Base-by-base conservation (phyloP, 2,329 filamentous ascomycete genomes). In the Cladosporium colombiae region DNA sequence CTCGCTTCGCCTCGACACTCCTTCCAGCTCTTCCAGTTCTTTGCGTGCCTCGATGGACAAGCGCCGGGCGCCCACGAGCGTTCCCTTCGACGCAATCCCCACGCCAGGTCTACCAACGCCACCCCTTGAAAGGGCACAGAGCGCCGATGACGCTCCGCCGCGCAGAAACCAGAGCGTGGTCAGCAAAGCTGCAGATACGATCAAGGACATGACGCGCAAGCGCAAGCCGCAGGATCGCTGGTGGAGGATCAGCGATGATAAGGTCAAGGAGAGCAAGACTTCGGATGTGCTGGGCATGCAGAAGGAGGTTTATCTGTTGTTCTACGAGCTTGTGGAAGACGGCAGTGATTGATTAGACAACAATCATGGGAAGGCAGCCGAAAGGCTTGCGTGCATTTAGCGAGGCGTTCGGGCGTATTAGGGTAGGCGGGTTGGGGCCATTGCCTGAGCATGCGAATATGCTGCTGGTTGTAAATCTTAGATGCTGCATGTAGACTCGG, bases 201-300 rank as follows among this genome's bases (percentile, higher is more conserved):
- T 64, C n/a, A 55, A 55, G 13, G 52, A 55, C 10, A 55, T 55
- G 27, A 62, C 66, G n/a, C 68, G 69, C 25, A 68, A 68, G 52
- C 86, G 84, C 70, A 88, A 86, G 74, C 78, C 81, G 14, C 85
- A 84, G 53, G 90, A 96, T 74, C 88, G 90, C 49, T 99, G 95
- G 95, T 99, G 95, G 95, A 88, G 95, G 40, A 96, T 99, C 70
- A 97, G 93, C 70, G 95, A 99, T 76, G 95, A 99, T 70, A 97
- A 96, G 79, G 88, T 98, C 73, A 95, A 94, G 75, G 94, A 98
- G 79, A 90, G 92, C 70, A 97, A 93, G 82, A 98, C 93, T 6
- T 87, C 85, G 64, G 95, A 99, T 71, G 92, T 99, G 7, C 78
- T 99, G 66, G 88, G 88, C 8, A 97, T 97, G 93, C 93, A 97